Evolutionary conservation across 2,329 filamentous ascomycete species (phyloP), one percentile per base, ranked within the genome.

Genomic region (Cercospora sesami): DNA sequence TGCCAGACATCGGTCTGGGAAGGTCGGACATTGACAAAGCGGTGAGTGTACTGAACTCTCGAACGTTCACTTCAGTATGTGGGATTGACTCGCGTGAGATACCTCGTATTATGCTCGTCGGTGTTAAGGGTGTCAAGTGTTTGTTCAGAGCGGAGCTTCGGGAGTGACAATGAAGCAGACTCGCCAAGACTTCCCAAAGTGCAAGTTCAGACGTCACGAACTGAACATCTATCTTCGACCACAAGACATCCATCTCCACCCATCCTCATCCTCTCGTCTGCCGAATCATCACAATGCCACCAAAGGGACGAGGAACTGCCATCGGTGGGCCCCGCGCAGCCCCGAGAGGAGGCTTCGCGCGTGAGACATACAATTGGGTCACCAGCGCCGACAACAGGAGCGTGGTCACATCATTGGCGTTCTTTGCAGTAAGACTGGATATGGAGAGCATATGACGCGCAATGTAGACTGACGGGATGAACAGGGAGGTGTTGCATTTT

Each of bases 371-470:
- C 69, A 75, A 79, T 66, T 78, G 77, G 45, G 71, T 85, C 60
- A 82, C 81, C 60, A 81, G 77, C 71, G 74, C 79, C 53, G 84
- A 86, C 71, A 86, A 86, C 75, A 77, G 83, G 70, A 81, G 76
- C 63, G 79, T 85, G 26, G 79, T 86, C 16, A 82, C 80, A 36
- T 79, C 81, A 8, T 77, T 85, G 60, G 81, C 81, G 21, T 75
- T 85, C 69, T 86, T 86, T 68, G 83, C 81, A 74, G 84, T 86
- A 81, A 78, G 83, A 42, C 10, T n/a, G 28, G 55, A 78, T 83
- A 39, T 8, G 2, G 12, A 16, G 6, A 21, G 21, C 4, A 23
- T 51, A 10, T 4, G 36, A 8, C 39, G 12, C n/a, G 5, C 9
- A 5, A 28, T 30, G 48, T 31, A 57, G 18, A 26, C 16, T 33